These are phyloP conservation scores for Fragilaria crotonensis DNA, from an alignment of 108 stramenopile species.

Conservation along the genomic window DNA sequence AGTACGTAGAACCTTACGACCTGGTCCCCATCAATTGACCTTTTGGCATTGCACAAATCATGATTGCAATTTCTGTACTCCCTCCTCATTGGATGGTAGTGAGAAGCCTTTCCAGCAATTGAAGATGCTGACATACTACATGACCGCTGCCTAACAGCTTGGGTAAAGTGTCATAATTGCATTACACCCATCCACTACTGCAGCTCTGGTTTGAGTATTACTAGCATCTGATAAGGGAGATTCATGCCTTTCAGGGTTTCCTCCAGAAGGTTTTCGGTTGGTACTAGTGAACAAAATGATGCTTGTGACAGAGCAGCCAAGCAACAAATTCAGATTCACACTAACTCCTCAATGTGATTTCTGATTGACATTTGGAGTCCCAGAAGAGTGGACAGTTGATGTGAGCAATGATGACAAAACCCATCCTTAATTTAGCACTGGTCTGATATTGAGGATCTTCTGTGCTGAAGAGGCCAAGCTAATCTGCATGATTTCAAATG, in stretches of 20 bases:
- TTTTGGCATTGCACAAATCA: too few species aligned
- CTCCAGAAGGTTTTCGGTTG: background rate
- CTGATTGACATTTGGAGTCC: conserved; percentile 32
- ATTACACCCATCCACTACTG: too few species aligned
- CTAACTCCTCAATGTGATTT: conserved; percentile 35
- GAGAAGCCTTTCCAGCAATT: too few species aligned
- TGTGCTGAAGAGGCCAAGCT: conserved; percentile 24
- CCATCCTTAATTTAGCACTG: conserved; percentile 20
- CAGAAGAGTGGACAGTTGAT: conserved; percentile 31
- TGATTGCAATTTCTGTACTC: too few species aligned
- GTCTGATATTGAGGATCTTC: conserved; percentile 9
- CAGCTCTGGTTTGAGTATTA: too few species aligned
- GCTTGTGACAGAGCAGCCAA: too few species aligned
- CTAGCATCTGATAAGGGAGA: background rate
- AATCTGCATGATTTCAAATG: conserved; percentile 30
- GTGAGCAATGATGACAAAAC: conserved; percentile 20
- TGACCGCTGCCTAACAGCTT: too few species aligned
- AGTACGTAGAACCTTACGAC: too few species aligned
- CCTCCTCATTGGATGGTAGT: too few species aligned
- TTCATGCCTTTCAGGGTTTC: background rate
- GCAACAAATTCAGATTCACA: conserved; percentile 45
- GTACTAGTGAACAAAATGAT: background rate
- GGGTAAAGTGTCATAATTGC: too few species aligned
- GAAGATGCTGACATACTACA: too few species aligned
- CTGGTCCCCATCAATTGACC: too few species aligned